These are phyloP conservation scores for Penicillium concentricum DNA, from an alignment of 2,329 filamentous ascomycete genomes.

Conservation along the genomic window DNA sequence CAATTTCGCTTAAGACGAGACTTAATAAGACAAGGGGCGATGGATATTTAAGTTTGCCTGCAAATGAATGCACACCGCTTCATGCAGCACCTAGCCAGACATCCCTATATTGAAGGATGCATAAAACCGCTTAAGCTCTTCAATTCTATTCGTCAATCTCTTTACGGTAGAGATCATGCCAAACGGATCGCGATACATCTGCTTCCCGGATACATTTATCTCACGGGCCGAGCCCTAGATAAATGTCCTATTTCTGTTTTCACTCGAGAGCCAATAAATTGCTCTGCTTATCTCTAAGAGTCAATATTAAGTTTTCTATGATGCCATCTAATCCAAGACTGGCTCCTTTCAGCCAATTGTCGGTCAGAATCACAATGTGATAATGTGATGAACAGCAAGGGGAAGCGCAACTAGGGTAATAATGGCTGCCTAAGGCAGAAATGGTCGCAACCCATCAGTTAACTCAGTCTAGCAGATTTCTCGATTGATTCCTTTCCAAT, in stretches of 20 bases:
- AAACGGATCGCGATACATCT: not conserved
- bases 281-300: not conserved
- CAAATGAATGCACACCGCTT: conserved; percentile 12
- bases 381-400: not conserved
- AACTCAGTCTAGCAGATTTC: no score
- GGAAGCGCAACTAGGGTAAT: not conserved
- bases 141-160: not conserved
- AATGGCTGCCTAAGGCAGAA: not conserved
- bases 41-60: not conserved
- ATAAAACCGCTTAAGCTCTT: not conserved
- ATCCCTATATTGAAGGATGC: not conserved
- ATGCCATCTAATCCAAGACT: not conserved
- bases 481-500: no score
- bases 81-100: conserved; percentile 3
- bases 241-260: not conserved
- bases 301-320: not conserved
- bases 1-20: not conserved
- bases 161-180: not conserved
- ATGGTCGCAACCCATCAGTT: not conserved
- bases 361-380: not conserved
- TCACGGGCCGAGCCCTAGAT: not conserved
- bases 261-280: not conserved
- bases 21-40: not conserved
- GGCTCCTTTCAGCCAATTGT: not conserved
- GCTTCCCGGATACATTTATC: not conserved